Conservation (phyloP, 2,329 filamentous ascomycete species). For the Hypoxylon sp. region DNA sequence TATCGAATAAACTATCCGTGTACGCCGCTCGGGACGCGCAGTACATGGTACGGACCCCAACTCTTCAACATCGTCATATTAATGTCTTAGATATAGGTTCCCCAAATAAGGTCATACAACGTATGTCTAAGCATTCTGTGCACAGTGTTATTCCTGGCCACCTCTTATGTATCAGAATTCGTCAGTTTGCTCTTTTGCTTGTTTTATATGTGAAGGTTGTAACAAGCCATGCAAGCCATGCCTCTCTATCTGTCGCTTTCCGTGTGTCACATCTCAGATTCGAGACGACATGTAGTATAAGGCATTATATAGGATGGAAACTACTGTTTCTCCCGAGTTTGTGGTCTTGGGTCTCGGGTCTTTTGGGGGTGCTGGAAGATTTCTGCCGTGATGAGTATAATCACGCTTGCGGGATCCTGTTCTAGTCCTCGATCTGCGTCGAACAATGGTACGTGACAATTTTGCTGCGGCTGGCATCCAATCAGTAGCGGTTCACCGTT, state of each 20-base stretch:
- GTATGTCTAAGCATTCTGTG: too few species aligned
- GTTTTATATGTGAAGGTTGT: too few species aligned
- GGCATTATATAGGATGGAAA: slow-evolving; percentile 5
- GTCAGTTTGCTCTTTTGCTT: too few species aligned
- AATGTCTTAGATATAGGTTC: too few species aligned
- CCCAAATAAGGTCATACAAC: too few species aligned
- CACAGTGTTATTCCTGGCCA: too few species aligned
- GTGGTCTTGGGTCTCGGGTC: neutral
- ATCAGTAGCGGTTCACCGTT: slow-evolving; percentile 6
- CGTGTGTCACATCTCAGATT: slow-evolving; percentile 22
- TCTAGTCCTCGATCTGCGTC: slow-evolving; percentile 16
- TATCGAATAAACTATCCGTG: too few species aligned
- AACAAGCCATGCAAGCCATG: neutral
- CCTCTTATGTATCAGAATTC: too few species aligned
- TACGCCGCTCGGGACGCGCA: too few species aligned
- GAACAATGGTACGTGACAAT: slow-evolving; percentile 22
- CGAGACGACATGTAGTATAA: slow-evolving; percentile 6
- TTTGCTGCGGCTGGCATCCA: slow-evolving; percentile 14
- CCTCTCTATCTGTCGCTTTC: slow-evolving; percentile 8
- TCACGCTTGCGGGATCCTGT: slow-evolving; percentile 26
- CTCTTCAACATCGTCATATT: too few species aligned
- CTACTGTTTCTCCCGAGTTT: neutral
- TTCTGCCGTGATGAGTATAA: slow-evolving; percentile 17
- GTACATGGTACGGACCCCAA: too few species aligned
- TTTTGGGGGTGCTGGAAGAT: neutral